These are phyloP conservation scores for Acer yangbiense DNA, from an alignment of 345 rosid species.

Conservation along the genomic window DNA sequence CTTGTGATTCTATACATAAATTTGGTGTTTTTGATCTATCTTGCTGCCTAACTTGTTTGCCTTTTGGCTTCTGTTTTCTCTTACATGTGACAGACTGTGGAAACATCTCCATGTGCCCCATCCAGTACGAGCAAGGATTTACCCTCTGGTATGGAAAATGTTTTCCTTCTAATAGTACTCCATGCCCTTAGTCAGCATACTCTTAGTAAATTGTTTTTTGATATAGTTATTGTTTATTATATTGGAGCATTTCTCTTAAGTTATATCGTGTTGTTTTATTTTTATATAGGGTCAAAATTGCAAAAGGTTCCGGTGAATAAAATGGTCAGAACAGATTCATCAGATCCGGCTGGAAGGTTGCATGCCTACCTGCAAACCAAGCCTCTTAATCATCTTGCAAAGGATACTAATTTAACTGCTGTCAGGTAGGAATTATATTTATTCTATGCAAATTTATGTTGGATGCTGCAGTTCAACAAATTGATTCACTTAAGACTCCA, in stretches of 20 bases:
- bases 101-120: conserved; percentile 50
- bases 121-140: conserved; percentile 40
- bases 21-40: neutral
- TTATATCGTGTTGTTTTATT: conserved; percentile 21
- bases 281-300: conserved; percentile 53
- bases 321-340: conserved; percentile 89
- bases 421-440: conserved; percentile 56
- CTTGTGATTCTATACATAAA: neutral
- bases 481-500: neutral
- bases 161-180: conserved; percentile 3
- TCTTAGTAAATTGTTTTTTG: neutral
- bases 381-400: conserved; percentile 44
- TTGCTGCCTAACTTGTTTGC: neutral
- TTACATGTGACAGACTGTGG: conserved; percentile 53
- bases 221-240: neutral
- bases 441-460: neutral
- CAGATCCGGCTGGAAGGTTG: conserved; percentile 92
- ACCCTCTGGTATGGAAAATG: conserved; percentile 37
- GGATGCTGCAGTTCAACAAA: neutral
- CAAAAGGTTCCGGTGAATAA: conserved; percentile 78
- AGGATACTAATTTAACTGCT: conserved; percentile 52
- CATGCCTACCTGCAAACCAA: conserved; percentile 70
- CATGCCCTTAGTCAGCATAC: neutral
- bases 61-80: conserved; percentile 17
- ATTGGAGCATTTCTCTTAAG: conserved; percentile 12